Percentiles rank a stretch among this genome's conserved stretches.
These are phyloP conservation scores for Cladosporium sp. DNA, from an alignment of 2,329 filamentous ascomycete species.

Conservation along the genomic window DNA sequence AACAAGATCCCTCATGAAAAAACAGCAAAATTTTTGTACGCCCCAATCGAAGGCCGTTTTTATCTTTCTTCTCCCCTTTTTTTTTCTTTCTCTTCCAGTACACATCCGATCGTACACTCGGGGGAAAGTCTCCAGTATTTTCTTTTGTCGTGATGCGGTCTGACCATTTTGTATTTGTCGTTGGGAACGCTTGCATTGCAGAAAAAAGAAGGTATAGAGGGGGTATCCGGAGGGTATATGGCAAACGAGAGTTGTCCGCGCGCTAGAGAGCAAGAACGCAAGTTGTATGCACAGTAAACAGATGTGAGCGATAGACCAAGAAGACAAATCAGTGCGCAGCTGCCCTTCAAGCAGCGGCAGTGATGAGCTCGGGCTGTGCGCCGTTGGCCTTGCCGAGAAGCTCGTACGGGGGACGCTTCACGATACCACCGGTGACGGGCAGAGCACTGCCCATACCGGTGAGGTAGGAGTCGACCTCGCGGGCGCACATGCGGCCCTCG, in stretches of 20 bases:
- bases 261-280: background rate
- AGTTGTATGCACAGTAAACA: background rate
- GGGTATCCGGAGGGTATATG: conserved; percentile 3
- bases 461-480: conserved; percentile 86
- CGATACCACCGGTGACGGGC: conserved; percentile 87
- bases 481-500: conserved; percentile 86
- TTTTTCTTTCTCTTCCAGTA: too few relatives aligned
- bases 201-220: background rate
- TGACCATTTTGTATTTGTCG: background rate
- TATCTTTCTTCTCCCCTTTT: background rate
- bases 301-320: background rate
- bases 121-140: background rate
- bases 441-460: conserved; percentile 70
- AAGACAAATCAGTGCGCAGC: background rate
- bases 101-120: background rate
- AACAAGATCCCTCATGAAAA: too few relatives aligned
- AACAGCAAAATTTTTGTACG: background rate
- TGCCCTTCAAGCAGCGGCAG: conserved; percentile 29
- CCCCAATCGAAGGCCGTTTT: background rate
- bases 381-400: conserved; percentile 48
- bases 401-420: conserved; percentile 76
- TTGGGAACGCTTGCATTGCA: background rate
- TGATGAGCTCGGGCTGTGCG: conserved; percentile 35
- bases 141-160: background rate
- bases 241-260: conserved; percentile 8